Base-by-base conservation (phyloP, 139 green algal species). In the Diplosphaera chodatii region DNA sequence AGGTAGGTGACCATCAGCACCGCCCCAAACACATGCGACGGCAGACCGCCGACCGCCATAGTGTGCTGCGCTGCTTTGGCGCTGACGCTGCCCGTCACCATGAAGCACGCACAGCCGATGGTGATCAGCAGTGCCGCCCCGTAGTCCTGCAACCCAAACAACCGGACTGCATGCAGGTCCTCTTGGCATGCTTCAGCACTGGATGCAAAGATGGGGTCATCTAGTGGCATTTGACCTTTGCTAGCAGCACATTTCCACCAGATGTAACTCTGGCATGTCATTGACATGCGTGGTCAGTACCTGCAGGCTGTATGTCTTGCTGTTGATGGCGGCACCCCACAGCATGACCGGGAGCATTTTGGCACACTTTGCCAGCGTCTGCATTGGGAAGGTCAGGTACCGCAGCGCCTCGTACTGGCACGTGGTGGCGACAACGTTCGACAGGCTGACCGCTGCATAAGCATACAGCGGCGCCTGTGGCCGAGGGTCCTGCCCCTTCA, bases 311-410 rank as follows among this genome's bases (percentile, higher is more conserved):
- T 98, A 98, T 18, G 78, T 74, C 84, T 97, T 97, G 59, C 80
- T 79, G 74, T 94, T 79, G 65, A 98, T 97, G 63, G 96, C 32
- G 15, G 84, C 93, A 40, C 94, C 94, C 94, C 94, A 98, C 23
- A 96, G 70, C 95, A 99, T 99, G 33, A 99, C 95, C 3, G 95
- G 95, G 30, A 98, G 90, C 87, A 96, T 96, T 80, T 99, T 99
- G 48, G 92, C 95, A 66, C 89, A 97, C 80, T 99, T 99, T 59
- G 88, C 90, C 40, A 96, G 78, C 0, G 92, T 96, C 74, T 99
- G 95, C 30, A 98, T 74, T 0, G 94, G 91, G 78, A 99, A 99
- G 33, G 86, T 91, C 1, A 99, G 88, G 82, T 97, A 94, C 77
- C 97, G 97, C 16, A 99, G 83, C 20, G 95, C 96, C 77, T 99